Evolutionary conservation across 768 basidiomycete species (phyloP).

Genomic region (Russula brevipes): DNA sequence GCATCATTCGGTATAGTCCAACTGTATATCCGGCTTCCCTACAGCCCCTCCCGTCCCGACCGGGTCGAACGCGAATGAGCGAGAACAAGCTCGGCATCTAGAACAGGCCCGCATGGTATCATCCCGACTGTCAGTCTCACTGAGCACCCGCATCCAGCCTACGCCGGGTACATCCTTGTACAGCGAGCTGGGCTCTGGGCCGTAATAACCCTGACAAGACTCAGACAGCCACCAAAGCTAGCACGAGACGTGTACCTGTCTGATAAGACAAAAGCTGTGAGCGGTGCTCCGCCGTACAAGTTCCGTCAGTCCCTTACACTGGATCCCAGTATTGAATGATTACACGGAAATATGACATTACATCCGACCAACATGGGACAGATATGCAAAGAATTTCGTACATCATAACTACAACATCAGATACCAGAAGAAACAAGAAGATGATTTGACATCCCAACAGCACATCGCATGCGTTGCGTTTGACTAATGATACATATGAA

Average conservation of each 20-base stretch:
- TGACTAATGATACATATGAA: constrained; percentile 11
- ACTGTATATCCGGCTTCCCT: not conserved
- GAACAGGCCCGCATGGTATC: too few relatives aligned
- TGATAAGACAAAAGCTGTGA: not conserved
- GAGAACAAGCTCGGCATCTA: too few relatives aligned
- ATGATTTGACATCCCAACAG: not conserved
- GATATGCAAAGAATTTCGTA: not conserved
- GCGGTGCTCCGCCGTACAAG: not conserved
- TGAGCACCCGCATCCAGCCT: not conserved
- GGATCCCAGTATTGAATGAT: not conserved
- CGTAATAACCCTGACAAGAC: constrained; percentile 4
- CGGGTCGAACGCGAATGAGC: constrained; percentile 20
- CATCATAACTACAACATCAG: not conserved
- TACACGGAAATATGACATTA: constrained; percentile 3
- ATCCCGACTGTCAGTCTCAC: too few relatives aligned
- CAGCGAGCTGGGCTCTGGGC: not conserved
- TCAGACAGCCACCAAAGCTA: not conserved
- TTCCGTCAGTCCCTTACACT: not conserved
- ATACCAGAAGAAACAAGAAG: not conserved
- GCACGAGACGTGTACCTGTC: not conserved
- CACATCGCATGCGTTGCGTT: not conserved
- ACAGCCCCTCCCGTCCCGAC: constrained; percentile 12
- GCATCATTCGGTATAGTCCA: too few relatives aligned
- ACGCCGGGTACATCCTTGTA: not conserved
- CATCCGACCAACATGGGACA: not conserved